Conservation (phyloP, 441 rosid species). For the Croton laevigatus region DNA sequence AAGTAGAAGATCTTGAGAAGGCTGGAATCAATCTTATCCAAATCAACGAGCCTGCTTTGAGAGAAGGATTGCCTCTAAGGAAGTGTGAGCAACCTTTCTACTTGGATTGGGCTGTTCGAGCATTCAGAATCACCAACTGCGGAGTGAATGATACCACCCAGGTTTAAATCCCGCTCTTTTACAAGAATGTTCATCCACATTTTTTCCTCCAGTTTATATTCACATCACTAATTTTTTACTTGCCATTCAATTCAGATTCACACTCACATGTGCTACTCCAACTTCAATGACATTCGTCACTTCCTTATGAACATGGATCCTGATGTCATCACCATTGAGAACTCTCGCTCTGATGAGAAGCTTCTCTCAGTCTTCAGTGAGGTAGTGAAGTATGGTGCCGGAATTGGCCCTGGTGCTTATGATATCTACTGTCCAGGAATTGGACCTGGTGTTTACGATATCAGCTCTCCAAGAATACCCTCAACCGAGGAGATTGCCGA, state of each 20-base stretch:
- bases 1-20: constrained; percentile 96
- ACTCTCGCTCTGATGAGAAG: constrained; percentile 96
- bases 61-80: constrained; percentile 93
- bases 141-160: constrained; percentile 89
- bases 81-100: constrained; percentile 94
- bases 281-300: constrained; percentile 96
- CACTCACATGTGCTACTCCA: constrained; percentile 99
- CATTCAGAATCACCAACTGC: constrained; percentile 93
- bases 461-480: constrained; percentile 96
- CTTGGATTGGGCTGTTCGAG: constrained; percentile 98
- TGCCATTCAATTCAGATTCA: constrained; percentile 50
- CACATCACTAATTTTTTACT: background rate
- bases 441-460: constrained; percentile 96
- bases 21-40: constrained; percentile 87
- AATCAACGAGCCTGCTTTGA: constrained; percentile 92
- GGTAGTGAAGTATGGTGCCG: constrained; percentile 97
- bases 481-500: constrained; percentile 89
- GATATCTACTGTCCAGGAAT: constrained; percentile 97
- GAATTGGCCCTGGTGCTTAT: constrained; percentile 95
- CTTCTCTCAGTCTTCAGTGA: constrained; percentile 97
- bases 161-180: constrained; percentile 37
- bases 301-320: constrained; percentile 97
- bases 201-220: background rate
- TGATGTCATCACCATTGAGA: constrained; percentile 95
- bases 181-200: background rate